phyloP scores from a whole-genome alignment of 805 yeast species.

The Wickerhamiella qilinensis region DNA sequence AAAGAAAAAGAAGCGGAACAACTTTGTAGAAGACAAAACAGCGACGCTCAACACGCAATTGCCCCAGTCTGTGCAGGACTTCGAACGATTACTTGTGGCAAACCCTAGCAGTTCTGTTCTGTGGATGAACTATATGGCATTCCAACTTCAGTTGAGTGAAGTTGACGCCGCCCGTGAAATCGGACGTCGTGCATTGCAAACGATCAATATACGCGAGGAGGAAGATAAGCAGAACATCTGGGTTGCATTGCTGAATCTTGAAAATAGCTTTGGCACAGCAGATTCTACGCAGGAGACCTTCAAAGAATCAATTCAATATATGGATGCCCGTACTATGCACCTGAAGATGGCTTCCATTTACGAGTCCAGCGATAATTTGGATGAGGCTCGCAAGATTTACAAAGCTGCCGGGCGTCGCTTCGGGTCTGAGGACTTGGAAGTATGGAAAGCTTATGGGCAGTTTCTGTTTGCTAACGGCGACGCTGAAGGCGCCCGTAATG shows the following conservation, averaged over 20 bases:
- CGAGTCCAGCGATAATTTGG: constrained; percentile 52
- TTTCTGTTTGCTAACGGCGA: constrained; percentile 47
- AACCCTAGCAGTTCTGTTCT: constrained; percentile 83
- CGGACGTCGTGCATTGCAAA: constrained; percentile 80
- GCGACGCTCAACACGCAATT: constrained; percentile 68
- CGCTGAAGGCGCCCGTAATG: constrained; percentile 33
- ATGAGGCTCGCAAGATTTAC: constrained; percentile 55
- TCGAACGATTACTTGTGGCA: constrained; percentile 81
- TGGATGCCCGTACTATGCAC: constrained; percentile 78
- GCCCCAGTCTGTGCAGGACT: constrained; percentile 84
- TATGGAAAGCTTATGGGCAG: constrained; percentile 75
- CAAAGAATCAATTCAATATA: constrained; percentile 72
- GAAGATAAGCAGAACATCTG: constrained; percentile 85
- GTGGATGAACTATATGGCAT: constrained; percentile 98
- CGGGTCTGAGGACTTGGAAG: constrained; percentile 45
- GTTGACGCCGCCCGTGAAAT: constrained; percentile 87
- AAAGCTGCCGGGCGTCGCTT: constrained; percentile 61
- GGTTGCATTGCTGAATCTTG: constrained; percentile 90
- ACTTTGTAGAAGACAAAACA: constrained; percentile 58
- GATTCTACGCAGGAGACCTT: constrained; percentile 69
- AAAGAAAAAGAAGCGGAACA: constrained; percentile 33
- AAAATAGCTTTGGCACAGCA: constrained; percentile 78
- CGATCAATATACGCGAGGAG: constrained; percentile 82
- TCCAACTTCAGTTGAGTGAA: constrained; percentile 89
- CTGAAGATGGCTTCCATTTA: constrained; percentile 64